phyloP scores from a whole-genome alignment of 73 alveolate genomes.

The Strombidium stylifer region DNA sequence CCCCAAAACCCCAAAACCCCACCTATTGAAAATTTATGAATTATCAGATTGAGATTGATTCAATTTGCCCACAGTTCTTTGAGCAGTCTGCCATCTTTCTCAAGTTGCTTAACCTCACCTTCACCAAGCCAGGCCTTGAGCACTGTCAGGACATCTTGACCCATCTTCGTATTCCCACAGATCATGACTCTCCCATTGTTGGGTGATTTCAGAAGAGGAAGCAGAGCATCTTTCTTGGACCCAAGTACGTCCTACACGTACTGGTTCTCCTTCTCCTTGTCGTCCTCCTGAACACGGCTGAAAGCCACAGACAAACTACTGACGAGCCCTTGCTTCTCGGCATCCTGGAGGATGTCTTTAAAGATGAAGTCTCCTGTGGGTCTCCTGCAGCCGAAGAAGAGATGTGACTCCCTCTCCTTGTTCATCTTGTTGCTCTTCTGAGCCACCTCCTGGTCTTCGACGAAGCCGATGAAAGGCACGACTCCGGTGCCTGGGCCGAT shows the following conservation, averaged over 20 bases:
- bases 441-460: conserved; percentile 70
- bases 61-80: conserved; percentile 77
- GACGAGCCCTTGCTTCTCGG: conserved; percentile 50
- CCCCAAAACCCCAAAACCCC: too few species aligned
- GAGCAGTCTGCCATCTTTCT: conserved; percentile 57
- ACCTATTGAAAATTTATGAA: not conserved
- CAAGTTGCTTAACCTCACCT: conserved; percentile 49
- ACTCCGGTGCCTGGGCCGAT: conserved; percentile 98
- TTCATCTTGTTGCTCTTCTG: conserved; percentile 33
- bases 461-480: conserved; percentile 91
- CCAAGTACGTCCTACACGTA: conserved; percentile 88
- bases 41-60: not conserved
- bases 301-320: conserved; percentile 82
- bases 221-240: conserved; percentile 23
- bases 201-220: conserved; percentile 10
- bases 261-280: conserved; percentile 63
- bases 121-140: conserved; percentile 38
- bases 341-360: conserved; percentile 74
- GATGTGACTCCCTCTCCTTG: conserved; percentile 53
- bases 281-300: too few species aligned
- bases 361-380: conserved; percentile 79
- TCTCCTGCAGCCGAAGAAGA: conserved; percentile 89
- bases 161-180: conserved; percentile 81
- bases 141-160: conserved; percentile 53
- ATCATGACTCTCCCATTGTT: conserved; percentile 47